Evolutionary conservation across 306 rosid species (phyloP).

Genomic region (Acacia melanoxylon): DNA sequence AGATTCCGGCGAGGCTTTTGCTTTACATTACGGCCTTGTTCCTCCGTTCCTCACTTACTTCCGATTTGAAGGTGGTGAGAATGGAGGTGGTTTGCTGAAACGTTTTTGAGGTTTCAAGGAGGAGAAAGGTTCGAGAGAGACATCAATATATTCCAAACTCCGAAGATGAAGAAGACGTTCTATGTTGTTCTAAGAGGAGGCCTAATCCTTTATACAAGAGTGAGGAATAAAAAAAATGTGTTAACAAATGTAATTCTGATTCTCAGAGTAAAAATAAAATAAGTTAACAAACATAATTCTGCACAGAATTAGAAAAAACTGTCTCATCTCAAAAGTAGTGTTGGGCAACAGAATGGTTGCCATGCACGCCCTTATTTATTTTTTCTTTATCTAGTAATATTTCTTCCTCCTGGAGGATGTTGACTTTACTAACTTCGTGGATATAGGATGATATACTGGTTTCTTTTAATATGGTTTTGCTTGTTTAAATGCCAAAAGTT

Average conservation of each 20-base stretch:
- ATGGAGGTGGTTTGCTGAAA: conserved; percentile 56
- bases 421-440: neutral
- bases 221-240: no score
- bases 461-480: conserved; percentile 16
- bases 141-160: conserved; percentile 9
- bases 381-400: neutral
- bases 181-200: neutral
- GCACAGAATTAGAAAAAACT: no score
- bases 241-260: no score
- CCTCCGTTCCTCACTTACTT: conserved; percentile 87
- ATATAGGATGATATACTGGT: conserved; percentile 1
- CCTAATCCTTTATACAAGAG: conserved; percentile 26
- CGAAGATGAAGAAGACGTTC: conserved; percentile 27
- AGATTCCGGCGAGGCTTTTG: conserved; percentile 71
- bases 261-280: no score
- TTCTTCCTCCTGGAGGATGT: conserved; percentile 21
- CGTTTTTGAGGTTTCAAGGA: conserved; percentile 21
- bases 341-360: no score
- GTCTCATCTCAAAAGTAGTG: no score
- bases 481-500: conserved; percentile 9
- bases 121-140: conserved; percentile 32
- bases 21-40: conserved; percentile 70
- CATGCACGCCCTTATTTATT: no score
- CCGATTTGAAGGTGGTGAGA: conserved; percentile 41
- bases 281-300: no score